Evolutionary conservation across 2,329 filamentous ascomycete species (phyloP), one percentile per base, ranked within the genome.

Genomic region (Tolypocladium cylindrosporum): DNA sequence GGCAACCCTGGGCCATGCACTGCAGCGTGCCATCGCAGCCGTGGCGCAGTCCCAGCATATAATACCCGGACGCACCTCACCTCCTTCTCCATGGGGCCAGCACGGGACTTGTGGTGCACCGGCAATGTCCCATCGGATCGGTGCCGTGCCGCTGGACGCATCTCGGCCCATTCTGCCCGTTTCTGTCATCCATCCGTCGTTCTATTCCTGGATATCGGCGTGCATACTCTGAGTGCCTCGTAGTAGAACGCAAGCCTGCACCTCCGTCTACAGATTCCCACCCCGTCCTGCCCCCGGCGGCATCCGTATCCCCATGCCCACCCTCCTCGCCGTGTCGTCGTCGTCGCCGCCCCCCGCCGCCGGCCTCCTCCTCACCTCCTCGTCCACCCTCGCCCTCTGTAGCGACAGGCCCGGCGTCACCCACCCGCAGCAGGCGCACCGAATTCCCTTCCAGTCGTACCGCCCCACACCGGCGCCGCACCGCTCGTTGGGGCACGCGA

Each of bases 361-460:
- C 36, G 54, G 58, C 37, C 62, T 56, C 58, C 62, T 67, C 50
- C 70, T 67, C 40, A 67, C 64, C 34, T 77, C 72, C 67, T 95
- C 87, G 70, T 97, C 94, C 42, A 97, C 87, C 64, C 86, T 86
- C 56, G 88, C 87, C 71, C 87, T 89, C 57, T 91, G 87, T 61
- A 97, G 77, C 61, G 89, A 93, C 70, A 99, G 94, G 1, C 89
- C 92, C 10, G 94, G 93, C 55, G 91, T 89, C 27, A 97, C 81
- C 93, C 94, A 97, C 61, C 87, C 85, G 42, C 88, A 86, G 72
- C 94, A 99, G 68, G 86, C 94, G 75, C 94, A 99, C 70, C 86
- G 86, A 80, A 97, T 88, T 16, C 94, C 94, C 71, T 95, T 91
- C 94, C 94, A 99, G 56, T 93, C 89, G 69, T 97, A 99, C 66